Conservation (phyloP, 768 basidiomycete genomes). For the Vararia minispora region DNA sequence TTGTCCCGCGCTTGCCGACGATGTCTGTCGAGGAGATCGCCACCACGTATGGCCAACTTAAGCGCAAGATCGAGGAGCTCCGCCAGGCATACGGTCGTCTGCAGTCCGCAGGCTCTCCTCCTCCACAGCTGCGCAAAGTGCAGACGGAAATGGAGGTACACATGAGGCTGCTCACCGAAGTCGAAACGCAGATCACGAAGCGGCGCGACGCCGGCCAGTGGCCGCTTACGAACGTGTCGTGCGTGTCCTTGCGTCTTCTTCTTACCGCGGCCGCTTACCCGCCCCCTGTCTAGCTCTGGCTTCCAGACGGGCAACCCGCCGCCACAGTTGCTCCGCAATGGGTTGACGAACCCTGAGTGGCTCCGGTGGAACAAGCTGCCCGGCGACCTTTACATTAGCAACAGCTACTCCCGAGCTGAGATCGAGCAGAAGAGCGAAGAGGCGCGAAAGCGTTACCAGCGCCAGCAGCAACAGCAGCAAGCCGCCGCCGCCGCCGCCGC, state of each 20-base stretch:
- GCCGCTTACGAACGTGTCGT: background rate
- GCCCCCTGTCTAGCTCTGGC: background rate
- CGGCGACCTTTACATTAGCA: background rate
- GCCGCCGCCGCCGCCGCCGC: background rate
- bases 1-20: too few relatives aligned
- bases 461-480: too few relatives aligned
- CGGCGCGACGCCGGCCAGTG: too few relatives aligned
- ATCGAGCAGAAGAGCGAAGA: too few relatives aligned
- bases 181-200: background rate
- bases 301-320: background rate
- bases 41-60: too few relatives aligned
- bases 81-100: too few relatives aligned
- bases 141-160: background rate
- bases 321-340: constrained; percentile 1
- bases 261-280: background rate
- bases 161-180: background rate
- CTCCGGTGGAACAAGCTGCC: background rate
- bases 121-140: too few relatives aligned
- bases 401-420: background rate
- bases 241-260: background rate
- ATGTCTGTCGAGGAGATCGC: too few relatives aligned
- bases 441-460: too few relatives aligned
- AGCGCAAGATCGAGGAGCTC: too few relatives aligned
- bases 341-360: constrained; percentile 1
- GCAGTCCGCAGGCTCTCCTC: too few relatives aligned